Percentiles rank a stretch among this genome's conserved stretches.
These are phyloP conservation scores for Silybum marianum DNA, from an alignment of 129 eudicot species.

Conservation along the genomic window DNA sequence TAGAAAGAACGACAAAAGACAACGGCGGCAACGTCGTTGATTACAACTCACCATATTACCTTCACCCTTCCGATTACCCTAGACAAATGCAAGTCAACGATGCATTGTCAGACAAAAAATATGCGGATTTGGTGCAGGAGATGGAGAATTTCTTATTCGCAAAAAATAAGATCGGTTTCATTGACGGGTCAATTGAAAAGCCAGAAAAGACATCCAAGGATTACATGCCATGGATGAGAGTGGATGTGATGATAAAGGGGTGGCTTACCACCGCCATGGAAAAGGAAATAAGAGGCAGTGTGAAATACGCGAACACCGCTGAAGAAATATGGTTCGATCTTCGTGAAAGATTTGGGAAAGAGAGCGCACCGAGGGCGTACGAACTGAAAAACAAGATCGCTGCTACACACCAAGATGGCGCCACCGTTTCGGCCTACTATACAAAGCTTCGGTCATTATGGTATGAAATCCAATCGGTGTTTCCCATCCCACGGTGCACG, in stretches of 20 bases:
- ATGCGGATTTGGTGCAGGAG: background rate
- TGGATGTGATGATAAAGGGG: background rate
- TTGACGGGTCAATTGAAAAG: background rate
- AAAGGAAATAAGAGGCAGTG: background rate
- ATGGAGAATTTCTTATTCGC: background rate
- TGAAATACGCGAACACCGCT: constrained; percentile 4
- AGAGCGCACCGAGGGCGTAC: background rate
- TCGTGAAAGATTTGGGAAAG: background rate
- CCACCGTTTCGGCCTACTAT: background rate
- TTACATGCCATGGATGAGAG: background rate
- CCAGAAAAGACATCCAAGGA: background rate
- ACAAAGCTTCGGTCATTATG: background rate
- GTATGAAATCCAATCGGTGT: background rate
- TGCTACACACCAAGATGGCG: background rate
- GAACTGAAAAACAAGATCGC: background rate
- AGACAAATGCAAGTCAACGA: background rate
- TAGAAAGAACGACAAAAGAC: too few species aligned
- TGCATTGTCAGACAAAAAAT: background rate
- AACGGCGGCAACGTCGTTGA: background rate
- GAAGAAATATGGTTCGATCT: background rate
- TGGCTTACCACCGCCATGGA: constrained; percentile 12
- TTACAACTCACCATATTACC: background rate
- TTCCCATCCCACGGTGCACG: background rate
- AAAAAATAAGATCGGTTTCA: background rate
- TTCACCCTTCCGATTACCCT: background rate